A percentile compares a stretch with the other conserved stretches of the same genome.
Conservation (phyloP, 2,329 filamentous ascomycete species). For the Colletotrichum lentis region DNA sequence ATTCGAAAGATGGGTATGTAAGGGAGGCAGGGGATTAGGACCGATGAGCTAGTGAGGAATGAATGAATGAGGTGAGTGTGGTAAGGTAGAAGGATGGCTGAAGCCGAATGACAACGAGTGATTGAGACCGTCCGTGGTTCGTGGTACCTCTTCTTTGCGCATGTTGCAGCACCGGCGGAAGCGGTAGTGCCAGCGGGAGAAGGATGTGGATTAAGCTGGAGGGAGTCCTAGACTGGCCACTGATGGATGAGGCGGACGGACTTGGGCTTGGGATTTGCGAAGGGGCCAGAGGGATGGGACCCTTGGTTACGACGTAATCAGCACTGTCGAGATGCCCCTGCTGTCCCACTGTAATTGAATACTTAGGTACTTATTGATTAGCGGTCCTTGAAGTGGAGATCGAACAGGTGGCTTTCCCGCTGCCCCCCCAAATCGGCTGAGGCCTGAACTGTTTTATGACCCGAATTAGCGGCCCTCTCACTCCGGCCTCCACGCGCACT, state of each 20-base stretch:
- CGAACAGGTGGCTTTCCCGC: constrained; percentile 19
- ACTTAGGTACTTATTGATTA: constrained; percentile 14
- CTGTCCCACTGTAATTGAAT: constrained; percentile 19
- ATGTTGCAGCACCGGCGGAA: constrained; percentile 8
- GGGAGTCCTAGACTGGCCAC: constrained; percentile 10
- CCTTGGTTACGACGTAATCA: constrained; percentile 31
- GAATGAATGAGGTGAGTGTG: constrained; percentile 14
- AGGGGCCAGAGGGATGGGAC: constrained; percentile 11
- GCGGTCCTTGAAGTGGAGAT: constrained; percentile 17
- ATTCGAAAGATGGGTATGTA: background rate
- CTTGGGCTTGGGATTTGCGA: background rate
- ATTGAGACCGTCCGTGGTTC: constrained; percentile 4
- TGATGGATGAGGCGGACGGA: background rate
- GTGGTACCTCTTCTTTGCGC: constrained; percentile 14
- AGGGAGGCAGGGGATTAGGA: constrained; percentile 4
- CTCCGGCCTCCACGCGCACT: background rate
- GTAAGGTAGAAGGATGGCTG: background rate
- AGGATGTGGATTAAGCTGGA: constrained; percentile 3
- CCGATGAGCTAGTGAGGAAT: constrained; percentile 8
- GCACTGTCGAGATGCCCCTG: constrained; percentile 9
- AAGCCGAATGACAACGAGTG: constrained; percentile 8
- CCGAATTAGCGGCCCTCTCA: constrained; percentile 18
- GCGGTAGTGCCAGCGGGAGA: constrained; percentile 7
- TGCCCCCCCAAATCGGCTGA: constrained; percentile 26
- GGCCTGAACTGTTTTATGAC: constrained; percentile 23